phyloP scores from a whole-genome alignment of 371 early-diverging fungal species.

The Apophysomyces variabilis region DNA sequence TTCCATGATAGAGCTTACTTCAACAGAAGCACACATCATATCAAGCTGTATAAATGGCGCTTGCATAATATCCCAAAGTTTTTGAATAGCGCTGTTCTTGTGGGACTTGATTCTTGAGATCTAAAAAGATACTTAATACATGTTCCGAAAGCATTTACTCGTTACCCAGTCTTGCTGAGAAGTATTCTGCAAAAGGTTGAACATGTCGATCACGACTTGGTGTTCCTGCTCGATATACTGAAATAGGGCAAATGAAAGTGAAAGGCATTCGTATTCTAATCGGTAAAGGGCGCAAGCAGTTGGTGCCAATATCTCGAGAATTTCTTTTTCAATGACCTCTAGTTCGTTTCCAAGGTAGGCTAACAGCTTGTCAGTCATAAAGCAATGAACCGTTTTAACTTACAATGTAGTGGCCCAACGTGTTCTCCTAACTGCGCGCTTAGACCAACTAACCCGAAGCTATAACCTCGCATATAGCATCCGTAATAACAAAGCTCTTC shows the following conservation, averaged over 20 bases:
- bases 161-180: background rate
- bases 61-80: background rate
- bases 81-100: background rate
- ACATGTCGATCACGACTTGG: conserved; percentile 3
- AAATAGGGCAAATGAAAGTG: conserved; percentile 8
- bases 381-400: background rate
- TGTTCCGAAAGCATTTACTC: background rate
- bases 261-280: conserved; percentile 19
- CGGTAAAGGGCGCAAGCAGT: conserved; percentile 7
- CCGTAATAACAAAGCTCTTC: conserved; percentile 19
- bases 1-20: background rate
- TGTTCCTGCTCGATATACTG: conserved; percentile 4
- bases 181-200: background rate
- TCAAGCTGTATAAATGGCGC: conserved; percentile 1
- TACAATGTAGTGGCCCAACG: conserved; percentile 14
- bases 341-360: conserved; percentile 2
- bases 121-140: background rate
- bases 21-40: background rate
- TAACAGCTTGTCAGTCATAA: background rate
- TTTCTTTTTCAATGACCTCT: background rate
- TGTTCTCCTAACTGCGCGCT: conserved; percentile 11
- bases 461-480: conserved; percentile 15
- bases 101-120: background rate
- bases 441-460: conserved; percentile 11
- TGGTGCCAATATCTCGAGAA: background rate